Evolutionary conservation across 371 early-diverging fungal genomes (phyloP).

Genomic region (Apophysomyces ossiformis): DNA sequence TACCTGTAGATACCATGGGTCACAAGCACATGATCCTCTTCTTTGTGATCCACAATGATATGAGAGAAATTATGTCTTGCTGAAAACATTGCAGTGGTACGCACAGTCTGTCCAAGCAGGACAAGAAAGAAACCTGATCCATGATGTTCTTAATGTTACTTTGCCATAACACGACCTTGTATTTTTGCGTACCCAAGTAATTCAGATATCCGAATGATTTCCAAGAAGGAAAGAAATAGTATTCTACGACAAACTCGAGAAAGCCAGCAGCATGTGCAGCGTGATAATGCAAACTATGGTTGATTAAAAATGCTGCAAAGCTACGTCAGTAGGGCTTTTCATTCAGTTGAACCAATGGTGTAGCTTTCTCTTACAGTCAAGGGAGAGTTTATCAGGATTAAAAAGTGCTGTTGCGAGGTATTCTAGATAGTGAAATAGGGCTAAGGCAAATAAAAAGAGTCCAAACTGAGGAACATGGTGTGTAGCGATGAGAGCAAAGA

Average conservation of each 20-base stretch:
- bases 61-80: slow-evolving; percentile 85
- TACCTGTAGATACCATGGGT: slow-evolving; percentile 81
- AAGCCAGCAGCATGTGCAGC: slow-evolving; percentile 70
- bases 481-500: slow-evolving; percentile 31
- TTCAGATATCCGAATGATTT: slow-evolving; percentile 61
- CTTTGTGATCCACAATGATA: slow-evolving; percentile 68
- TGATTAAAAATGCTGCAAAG: slow-evolving; percentile 72
- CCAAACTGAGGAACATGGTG: slow-evolving; percentile 59
- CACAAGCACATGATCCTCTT: slow-evolving; percentile 72
- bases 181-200: slow-evolving; percentile 48
- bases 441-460: slow-evolving; percentile 64
- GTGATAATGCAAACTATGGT: slow-evolving; percentile 77
- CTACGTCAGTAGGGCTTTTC: background rate
- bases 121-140: slow-evolving; percentile 61
- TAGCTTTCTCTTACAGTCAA: slow-evolving; percentile 62
- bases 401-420: slow-evolving; percentile 81
- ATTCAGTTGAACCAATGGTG: background rate
- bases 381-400: slow-evolving; percentile 59
- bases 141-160: background rate
- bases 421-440: slow-evolving; percentile 78
- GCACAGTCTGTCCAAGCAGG: slow-evolving; percentile 66
- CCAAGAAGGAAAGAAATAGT: slow-evolving; percentile 64
- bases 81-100: slow-evolving; percentile 81
- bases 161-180: background rate
- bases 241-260: slow-evolving; percentile 73